These are phyloP conservation scores for Pleoardoris graminearum DNA, from an alignment of 2,329 filamentous ascomycete genomes.

Conservation along the genomic window DNA sequence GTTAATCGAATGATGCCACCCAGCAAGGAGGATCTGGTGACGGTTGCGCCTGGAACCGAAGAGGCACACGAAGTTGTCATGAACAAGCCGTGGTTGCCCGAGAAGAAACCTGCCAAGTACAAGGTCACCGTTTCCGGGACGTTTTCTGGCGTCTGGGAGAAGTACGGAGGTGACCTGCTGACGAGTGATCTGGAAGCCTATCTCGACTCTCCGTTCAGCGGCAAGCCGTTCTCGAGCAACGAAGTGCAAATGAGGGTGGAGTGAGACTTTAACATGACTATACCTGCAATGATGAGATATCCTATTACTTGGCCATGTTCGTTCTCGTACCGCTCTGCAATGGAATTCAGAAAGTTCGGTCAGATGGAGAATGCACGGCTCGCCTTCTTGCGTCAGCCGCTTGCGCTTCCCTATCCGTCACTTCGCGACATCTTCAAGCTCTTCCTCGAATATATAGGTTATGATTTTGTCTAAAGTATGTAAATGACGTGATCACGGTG, in stretches of 20 bases:
- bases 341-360: too few relatives aligned
- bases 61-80: slow-evolving; percentile 43
- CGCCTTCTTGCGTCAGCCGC: too few relatives aligned
- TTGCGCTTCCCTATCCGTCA: too few relatives aligned
- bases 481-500: too few relatives aligned
- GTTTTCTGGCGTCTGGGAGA: slow-evolving; percentile 44
- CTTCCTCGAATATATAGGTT: too few relatives aligned
- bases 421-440: too few relatives aligned
- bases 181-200: slow-evolving; percentile 34
- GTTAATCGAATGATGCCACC: slow-evolving; percentile 46
- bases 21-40: slow-evolving; percentile 38
- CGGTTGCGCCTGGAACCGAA: slow-evolving; percentile 40
- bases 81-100: slow-evolving; percentile 44
- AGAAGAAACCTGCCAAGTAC: slow-evolving; percentile 41
- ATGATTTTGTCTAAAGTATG: too few relatives aligned
- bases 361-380: too few relatives aligned
- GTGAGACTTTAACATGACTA: slow-evolving; percentile 21
- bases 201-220: slow-evolving; percentile 27
- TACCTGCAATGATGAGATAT: slow-evolving; percentile 12
- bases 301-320: not conserved
- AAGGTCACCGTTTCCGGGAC: slow-evolving; percentile 40
- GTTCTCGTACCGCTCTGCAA: not conserved
- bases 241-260: slow-evolving; percentile 27
- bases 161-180: slow-evolving; percentile 23
- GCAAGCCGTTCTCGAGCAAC: slow-evolving; percentile 29